phyloP scores from a whole-genome alignment of 306 rosid genomes.

The Malus sieversii region DNA sequence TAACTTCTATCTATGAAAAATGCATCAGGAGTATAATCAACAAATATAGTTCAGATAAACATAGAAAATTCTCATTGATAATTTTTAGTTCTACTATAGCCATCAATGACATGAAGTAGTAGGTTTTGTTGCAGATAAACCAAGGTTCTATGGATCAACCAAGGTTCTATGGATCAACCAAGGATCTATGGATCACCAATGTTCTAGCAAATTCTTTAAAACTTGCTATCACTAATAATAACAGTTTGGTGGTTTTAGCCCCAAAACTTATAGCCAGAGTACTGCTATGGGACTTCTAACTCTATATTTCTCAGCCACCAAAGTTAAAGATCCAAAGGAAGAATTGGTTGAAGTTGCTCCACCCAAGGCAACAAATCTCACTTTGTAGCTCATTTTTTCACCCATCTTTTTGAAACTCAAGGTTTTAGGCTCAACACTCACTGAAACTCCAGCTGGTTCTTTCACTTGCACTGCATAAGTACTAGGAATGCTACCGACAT shows the following conservation, averaged over 20 bases:
- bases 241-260: not conserved
- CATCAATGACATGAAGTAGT: not conserved
- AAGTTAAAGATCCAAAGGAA: conserved; percentile 50
- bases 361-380: conserved; percentile 32
- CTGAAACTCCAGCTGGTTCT: conserved; percentile 39
- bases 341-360: conserved; percentile 10
- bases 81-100: not conserved
- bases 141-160: not conserved
- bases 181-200: too few relatives aligned
- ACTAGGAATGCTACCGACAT: conserved; percentile 44
- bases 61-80: not conserved
- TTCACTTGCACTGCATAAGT: conserved; percentile 42
- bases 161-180: too few relatives aligned
- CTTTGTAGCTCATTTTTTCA: conserved; percentile 45
- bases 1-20: not conserved
- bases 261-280: conserved; percentile 26
- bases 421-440: conserved; percentile 36
- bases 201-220: not conserved
- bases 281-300: conserved; percentile 72
- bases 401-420: conserved; percentile 38
- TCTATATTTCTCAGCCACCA: conserved; percentile 34
- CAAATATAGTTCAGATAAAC: not conserved
- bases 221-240: not conserved
- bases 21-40: not conserved
- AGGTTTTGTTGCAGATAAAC: not conserved